Percentiles rank a stretch among this genome's conserved stretches.
Evolutionary conservation across 768 basidiomycete genomes (phyloP).

Genomic region (Royoungia palumana): DNA sequence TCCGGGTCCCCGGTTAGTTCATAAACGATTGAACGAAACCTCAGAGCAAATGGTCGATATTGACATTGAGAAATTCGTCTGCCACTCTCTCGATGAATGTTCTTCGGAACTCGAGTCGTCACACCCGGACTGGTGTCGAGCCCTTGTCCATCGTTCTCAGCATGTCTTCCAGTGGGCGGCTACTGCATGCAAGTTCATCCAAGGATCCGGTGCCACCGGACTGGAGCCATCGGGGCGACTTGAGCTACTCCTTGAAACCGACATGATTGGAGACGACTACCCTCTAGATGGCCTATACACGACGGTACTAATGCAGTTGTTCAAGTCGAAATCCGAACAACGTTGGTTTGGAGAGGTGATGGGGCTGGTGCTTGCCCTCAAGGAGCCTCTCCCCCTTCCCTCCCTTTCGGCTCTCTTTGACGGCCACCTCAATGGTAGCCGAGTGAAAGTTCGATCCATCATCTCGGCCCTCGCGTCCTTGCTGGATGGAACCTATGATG

Average conservation of each 20-base stretch:
- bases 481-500: too few species aligned
- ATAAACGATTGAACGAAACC: slow-evolving; percentile 16
- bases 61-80: neutral
- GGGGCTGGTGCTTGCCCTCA: too few species aligned
- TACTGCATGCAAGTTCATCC: too few species aligned
- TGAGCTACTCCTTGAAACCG: neutral
- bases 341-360: too few species aligned
- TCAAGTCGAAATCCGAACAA: too few species aligned
- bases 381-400: neutral
- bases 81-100: neutral
- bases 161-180: slow-evolving; percentile 26
- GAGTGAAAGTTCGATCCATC: too few species aligned
- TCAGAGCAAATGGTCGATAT: neutral
- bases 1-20: slow-evolving; percentile 3
- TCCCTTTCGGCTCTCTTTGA: neutral
- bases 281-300: neutral
- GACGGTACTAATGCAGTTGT: too few species aligned
- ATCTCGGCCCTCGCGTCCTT: too few species aligned
- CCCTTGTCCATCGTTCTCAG: slow-evolving; percentile 12
- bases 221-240: neutral
- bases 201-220: slow-evolving; percentile 1
- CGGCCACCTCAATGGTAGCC: too few species aligned
- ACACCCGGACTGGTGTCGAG: slow-evolving; percentile 7
- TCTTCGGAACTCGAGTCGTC: neutral
- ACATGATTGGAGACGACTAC: neutral